phyloP scores from a whole-genome alignment of 441 rosid genomes.

The Corymbia calophylla region DNA sequence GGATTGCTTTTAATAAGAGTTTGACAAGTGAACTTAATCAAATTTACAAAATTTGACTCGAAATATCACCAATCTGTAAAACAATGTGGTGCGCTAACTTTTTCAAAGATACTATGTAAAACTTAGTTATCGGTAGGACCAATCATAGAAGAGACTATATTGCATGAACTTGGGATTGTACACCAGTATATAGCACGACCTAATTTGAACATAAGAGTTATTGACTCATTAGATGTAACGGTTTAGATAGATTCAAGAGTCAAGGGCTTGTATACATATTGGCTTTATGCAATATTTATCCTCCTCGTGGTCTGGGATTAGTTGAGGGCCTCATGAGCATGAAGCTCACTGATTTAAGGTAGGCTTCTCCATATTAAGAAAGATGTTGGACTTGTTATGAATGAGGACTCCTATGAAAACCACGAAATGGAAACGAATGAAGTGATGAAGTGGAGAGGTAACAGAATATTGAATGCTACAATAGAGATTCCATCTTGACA shows the following conservation, averaged over 20 bases:
- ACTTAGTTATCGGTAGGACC: background rate
- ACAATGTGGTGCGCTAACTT: background rate
- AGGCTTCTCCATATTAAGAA: background rate
- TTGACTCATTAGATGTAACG: background rate
- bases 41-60: background rate
- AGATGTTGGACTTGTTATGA: background rate
- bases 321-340: background rate
- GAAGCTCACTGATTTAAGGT: background rate
- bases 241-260: background rate
- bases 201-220: background rate
- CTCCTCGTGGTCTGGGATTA: background rate
- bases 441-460: background rate
- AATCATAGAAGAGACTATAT: background rate
- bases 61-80: background rate
- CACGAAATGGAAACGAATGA: background rate
- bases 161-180: background rate
- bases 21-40: background rate
- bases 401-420: background rate
- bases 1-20: background rate
- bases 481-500: background rate
- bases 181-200: background rate
- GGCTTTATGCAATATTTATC: background rate
- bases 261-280: background rate
- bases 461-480: background rate
- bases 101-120: background rate